A percentile compares a stretch with the other conserved stretches of the same genome.
phyloP scores from a whole-genome alignment of 2,329 filamentous ascomycete genomes.

The Ilyonectria destructans region DNA sequence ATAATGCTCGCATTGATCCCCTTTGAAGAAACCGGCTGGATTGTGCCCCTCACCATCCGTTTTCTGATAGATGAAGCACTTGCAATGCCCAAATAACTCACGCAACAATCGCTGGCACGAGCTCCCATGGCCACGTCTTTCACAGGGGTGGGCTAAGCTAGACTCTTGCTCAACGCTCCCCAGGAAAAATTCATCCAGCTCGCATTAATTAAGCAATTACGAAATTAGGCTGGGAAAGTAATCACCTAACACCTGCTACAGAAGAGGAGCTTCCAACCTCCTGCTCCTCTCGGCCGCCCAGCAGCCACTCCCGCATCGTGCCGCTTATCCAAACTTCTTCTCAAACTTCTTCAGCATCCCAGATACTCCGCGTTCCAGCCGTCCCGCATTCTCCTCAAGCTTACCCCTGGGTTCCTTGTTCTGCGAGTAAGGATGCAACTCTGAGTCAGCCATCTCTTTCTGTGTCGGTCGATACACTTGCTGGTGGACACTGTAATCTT shows the following conservation, averaged over 20 bases:
- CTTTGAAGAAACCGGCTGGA: background rate
- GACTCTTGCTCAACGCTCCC: background rate
- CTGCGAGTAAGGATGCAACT: constrained; percentile 56
- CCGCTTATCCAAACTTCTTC: constrained; percentile 75
- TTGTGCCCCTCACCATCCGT: background rate
- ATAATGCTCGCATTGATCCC: background rate
- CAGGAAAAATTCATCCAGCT: background rate
- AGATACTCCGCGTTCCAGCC: constrained; percentile 79
- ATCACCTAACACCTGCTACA: constrained; percentile 7
- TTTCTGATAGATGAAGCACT: background rate
- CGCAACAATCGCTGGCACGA: background rate
- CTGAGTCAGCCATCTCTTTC: constrained; percentile 64
- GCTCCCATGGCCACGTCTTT: background rate
- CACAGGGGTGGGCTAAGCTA: background rate
- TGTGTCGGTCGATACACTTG: constrained; percentile 81
- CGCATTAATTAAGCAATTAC: constrained; percentile 22
- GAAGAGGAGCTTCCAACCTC: constrained; percentile 13
- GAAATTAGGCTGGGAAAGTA: constrained; percentile 4
- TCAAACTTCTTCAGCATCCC: constrained; percentile 85
- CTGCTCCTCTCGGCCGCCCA: constrained; percentile 5
- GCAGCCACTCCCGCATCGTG: background rate
- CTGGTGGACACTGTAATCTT: constrained; percentile 75
- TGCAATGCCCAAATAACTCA: background rate
- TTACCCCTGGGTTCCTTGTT: constrained; percentile 66
- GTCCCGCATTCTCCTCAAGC: constrained; percentile 77